A percentile compares a stretch with the other conserved stretches of the same genome.
phyloP scores from a whole-genome alignment of 352 stramenopile genomes.

The Phytophthora palmivora region DNA sequence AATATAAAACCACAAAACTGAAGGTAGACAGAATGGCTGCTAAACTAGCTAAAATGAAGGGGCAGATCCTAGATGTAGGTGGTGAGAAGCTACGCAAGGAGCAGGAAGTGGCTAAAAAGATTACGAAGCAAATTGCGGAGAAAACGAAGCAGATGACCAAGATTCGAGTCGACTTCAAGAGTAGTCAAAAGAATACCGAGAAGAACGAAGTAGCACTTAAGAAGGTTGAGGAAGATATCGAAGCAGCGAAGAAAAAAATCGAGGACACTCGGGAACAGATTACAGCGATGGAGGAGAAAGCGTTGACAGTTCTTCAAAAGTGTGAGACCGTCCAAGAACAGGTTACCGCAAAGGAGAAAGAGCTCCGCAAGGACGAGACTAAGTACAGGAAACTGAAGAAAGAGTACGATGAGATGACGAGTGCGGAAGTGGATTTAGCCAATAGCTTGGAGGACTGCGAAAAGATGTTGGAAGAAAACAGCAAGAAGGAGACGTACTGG shows the following conservation, averaged over 20 bases:
- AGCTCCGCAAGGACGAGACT: constrained; percentile 74
- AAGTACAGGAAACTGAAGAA: constrained; percentile 92
- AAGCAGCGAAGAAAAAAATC: constrained; percentile 74
- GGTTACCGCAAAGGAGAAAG: constrained; percentile 87
- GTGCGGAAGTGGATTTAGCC: constrained; percentile 93
- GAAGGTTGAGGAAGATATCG: constrained; percentile 81
- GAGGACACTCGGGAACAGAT: constrained; percentile 90
- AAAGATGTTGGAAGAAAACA: constrained; percentile 93
- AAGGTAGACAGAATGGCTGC: constrained; percentile 75
- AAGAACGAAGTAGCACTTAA: constrained; percentile 72
- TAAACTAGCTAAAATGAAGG: constrained; percentile 92
- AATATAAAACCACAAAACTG: constrained; percentile 78
- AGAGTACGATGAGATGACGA: constrained; percentile 91
- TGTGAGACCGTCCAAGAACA: constrained; percentile 93
- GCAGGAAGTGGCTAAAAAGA: constrained; percentile 87
- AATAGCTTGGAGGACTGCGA: constrained; percentile 94
- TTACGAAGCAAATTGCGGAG: constrained; percentile 87
- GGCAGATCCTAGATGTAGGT: constrained; percentile 95
- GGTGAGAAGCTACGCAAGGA: constrained; percentile 95
- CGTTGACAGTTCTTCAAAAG: constrained; percentile 89
- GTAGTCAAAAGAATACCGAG: constrained; percentile 79
- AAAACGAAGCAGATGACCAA: constrained; percentile 91
- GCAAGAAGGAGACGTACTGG: constrained; percentile 91
- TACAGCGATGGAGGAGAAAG: constrained; percentile 93
- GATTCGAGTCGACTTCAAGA: constrained; percentile 86